phyloP scores from a whole-genome alignment of 352 stramenopile genomes.

The Phytophthora megakarya region DNA sequence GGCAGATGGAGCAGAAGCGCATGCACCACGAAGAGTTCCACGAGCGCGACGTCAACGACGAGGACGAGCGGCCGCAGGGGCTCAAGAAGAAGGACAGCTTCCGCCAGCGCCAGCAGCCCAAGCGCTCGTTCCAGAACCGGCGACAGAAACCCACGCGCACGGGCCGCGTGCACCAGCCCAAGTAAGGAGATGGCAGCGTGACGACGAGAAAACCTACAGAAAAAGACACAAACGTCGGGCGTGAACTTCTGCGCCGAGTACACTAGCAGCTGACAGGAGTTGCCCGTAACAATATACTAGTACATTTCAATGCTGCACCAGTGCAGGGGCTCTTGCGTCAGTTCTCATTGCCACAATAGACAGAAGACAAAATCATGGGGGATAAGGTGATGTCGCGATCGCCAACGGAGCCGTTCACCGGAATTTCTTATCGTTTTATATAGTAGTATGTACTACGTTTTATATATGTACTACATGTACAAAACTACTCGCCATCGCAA shows the following conservation, averaged over 20 bases:
- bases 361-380: too few relatives aligned
- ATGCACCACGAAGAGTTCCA: slow-evolving; percentile 70
- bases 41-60: slow-evolving; percentile 53
- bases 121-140: slow-evolving; percentile 44
- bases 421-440: too few relatives aligned
- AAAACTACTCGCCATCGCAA: too few relatives aligned
- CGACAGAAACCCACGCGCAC: slow-evolving; percentile 63
- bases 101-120: slow-evolving; percentile 45
- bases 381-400: too few relatives aligned
- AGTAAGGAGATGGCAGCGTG: slow-evolving; percentile 34
- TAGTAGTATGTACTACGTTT: too few relatives aligned
- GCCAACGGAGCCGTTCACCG: too few relatives aligned
- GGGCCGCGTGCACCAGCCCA: slow-evolving; percentile 72
- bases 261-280: slow-evolving; percentile 30
- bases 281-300: slow-evolving; percentile 26
- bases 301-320: neutral
- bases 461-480: too few relatives aligned
- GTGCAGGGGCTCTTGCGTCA: too few relatives aligned
- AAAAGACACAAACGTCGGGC: slow-evolving; percentile 15
- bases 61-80: slow-evolving; percentile 49
- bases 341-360: too few relatives aligned
- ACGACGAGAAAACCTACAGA: slow-evolving; percentile 15
- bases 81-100: slow-evolving; percentile 58
- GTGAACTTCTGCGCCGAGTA: slow-evolving; percentile 26
- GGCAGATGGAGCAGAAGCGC: slow-evolving; percentile 63